These are phyloP conservation scores for Fusarium sp. DNA, from an alignment of 2,329 filamentous ascomycete genomes.

Conservation along the genomic window DNA sequence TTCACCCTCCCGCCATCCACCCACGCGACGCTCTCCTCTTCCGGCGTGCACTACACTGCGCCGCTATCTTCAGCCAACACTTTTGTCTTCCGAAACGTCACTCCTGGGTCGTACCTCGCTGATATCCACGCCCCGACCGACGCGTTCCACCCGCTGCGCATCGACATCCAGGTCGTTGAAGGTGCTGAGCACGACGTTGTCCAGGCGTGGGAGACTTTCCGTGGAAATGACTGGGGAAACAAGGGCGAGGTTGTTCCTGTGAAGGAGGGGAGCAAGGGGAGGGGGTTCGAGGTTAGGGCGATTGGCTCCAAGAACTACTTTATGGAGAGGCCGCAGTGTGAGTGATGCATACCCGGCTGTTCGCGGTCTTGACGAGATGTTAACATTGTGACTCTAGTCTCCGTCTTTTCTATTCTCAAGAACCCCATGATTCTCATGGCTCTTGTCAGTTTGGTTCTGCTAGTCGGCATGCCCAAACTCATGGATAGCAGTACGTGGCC, in stretches of 20 bases:
- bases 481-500: constrained; percentile 88
- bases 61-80: constrained; percentile 76
- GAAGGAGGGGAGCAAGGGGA: constrained; percentile 51
- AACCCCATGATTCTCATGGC: constrained; percentile 98
- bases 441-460: constrained; percentile 82
- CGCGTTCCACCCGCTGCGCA: constrained; percentile 81
- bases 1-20: constrained; percentile 71
- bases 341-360: constrained; percentile 47
- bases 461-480: constrained; percentile 93
- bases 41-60: constrained; percentile 58
- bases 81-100: constrained; percentile 81
- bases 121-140: constrained; percentile 82
- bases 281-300: constrained; percentile 70
- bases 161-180: constrained; percentile 70
- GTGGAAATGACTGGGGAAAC: constrained; percentile 91
- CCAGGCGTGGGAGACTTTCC: constrained; percentile 83
- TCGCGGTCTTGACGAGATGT: background rate
- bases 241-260: constrained; percentile 73
- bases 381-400: constrained; percentile 64
- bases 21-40: constrained; percentile 69
- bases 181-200: constrained; percentile 56
- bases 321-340: constrained; percentile 79
- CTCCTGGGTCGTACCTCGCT: constrained; percentile 80
- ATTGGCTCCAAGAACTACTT: constrained; percentile 79
- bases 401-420: constrained; percentile 84